Base-by-base conservation (phyloP, 2,329 filamentous ascomycete species). In the Pestalotiopsis sp. region DNA sequence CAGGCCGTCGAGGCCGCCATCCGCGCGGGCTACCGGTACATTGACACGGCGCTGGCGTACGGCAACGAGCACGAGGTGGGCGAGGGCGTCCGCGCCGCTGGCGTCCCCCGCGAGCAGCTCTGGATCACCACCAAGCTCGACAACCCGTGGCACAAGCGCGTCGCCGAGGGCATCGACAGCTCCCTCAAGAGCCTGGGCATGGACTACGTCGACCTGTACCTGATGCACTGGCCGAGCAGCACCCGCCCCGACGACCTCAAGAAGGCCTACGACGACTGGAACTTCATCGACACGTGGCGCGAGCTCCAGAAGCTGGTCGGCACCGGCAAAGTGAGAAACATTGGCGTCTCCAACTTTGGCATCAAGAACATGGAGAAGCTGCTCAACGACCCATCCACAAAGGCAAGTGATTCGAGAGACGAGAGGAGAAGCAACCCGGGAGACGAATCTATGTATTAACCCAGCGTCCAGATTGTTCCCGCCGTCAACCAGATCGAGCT, bases 261-360 rank as follows among this genome's bases (percentile, higher is more conserved):
- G 81, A 92, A 93, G 84, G 88, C 91, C 78, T 87, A 90, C 71
- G 84, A 88, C 39, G 92, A 94, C 83, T 95, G 93, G 93, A 87
- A 93, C 82, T 95, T 93, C 80, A 85, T 92, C 75, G 90, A 96
- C 81, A 96, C 93, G 31, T 97, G 87, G 88, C 83, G 85, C 70
- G 90, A 91, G 82, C 84, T 93, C 85, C 89, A 92, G 82, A 92
- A 91, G 84, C 84, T 93, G 61, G 82, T 89, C 27, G 87, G 81
- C 12, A 89, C 87, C 59, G 90, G 91, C 79, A 93, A 93, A 81
- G 92, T 92, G 65, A 88, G 86, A 81, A 93, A 93, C 84, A 94
- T 95, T 78, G 93, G 93, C 75, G 92, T 96, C 68, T 94, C 92
- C 80, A 97, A 97, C 86, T 96, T 97, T 79, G 91, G 87, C 72